A percentile compares a stretch with the other conserved stretches of the same genome.
Conservation (phyloP, 805 yeast genomes). For the Wickerhamiella galacta region DNA sequence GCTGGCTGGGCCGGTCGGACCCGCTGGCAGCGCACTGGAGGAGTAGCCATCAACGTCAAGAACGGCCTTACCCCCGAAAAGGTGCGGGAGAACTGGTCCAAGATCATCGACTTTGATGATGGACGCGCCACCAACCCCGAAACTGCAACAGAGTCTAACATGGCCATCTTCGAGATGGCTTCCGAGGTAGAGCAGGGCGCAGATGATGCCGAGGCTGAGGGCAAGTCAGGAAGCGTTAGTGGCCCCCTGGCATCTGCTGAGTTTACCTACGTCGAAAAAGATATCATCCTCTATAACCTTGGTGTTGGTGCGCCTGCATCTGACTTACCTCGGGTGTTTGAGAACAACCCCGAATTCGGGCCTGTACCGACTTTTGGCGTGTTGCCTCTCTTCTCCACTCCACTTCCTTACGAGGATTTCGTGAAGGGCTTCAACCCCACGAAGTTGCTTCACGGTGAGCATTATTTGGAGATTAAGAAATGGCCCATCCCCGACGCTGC, state of each 20-base stretch:
- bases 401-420: conserved; percentile 38
- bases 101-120: conserved; percentile 46
- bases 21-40: conserved; percentile 87
- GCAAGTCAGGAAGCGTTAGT: conserved; percentile 13
- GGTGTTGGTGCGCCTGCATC: conserved; percentile 72
- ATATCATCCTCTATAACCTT: conserved; percentile 68
- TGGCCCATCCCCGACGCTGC: conserved; percentile 69
- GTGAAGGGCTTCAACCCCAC: conserved; percentile 79
- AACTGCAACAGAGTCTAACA: conserved; percentile 58
- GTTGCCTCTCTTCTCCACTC: conserved; percentile 61
- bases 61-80: conserved; percentile 46
- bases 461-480: conserved; percentile 59
- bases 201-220: conserved; percentile 26
- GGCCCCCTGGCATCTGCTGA: conserved; percentile 32
- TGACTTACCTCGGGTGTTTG: conserved; percentile 68
- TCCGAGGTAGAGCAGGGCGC: conserved; percentile 32
- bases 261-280: conserved; percentile 47
- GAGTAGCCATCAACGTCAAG: conserved; percentile 37
- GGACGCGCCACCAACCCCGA: conserved; percentile 38
- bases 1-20: conserved; percentile 95
- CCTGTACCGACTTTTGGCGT: conserved; percentile 84
- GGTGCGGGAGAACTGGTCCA: conserved; percentile 48
- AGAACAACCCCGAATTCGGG: conserved; percentile 59
- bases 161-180: conserved; percentile 43
- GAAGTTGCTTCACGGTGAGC: conserved; percentile 88